Evolutionary conservation across 192 early-diverging fungal genomes (phyloP).

Genomic region (Backusella morwellensis): DNA sequence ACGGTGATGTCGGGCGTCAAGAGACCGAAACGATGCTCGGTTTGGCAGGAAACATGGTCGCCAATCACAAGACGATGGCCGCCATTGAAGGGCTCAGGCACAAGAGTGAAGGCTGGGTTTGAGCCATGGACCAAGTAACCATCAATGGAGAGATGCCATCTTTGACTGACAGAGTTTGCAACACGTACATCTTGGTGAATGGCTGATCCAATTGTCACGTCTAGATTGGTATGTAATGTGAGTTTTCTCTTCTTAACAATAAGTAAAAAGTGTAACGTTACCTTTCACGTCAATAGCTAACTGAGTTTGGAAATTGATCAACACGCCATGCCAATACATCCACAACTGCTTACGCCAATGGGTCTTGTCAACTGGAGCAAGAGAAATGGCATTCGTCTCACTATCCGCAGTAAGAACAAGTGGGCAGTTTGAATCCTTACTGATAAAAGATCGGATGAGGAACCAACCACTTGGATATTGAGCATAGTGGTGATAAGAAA

Average conservation of each 20-base stretch:
- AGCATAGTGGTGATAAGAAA: conserved; percentile 22
- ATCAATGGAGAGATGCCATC: conserved; percentile 19
- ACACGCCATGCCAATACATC: conserved; percentile 22
- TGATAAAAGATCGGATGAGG: conserved; percentile 22
- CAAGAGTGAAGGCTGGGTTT: neutral
- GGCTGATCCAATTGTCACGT: neutral
- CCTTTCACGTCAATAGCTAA: conserved; percentile 10
- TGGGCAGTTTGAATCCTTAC: conserved; percentile 1
- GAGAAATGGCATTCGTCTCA: neutral
- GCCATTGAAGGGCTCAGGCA: neutral
- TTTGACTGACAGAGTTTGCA: neutral
- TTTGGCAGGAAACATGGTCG: neutral
- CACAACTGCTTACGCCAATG: conserved; percentile 29
- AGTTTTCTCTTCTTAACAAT: neutral
- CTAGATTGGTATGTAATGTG: neutral
- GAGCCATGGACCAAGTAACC: conserved; percentile 11
- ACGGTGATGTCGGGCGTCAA: conserved; percentile 13
- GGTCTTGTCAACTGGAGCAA: neutral
- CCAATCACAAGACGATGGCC: neutral
- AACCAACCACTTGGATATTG: conserved; percentile 34
- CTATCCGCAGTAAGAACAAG: conserved; percentile 21
- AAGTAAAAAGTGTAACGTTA: neutral
- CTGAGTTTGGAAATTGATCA: conserved; percentile 26
- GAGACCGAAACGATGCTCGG: conserved; percentile 30
- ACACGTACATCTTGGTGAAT: neutral